Conservation (phyloP, 345 rosid genomes). For the Turnera subulata region DNA sequence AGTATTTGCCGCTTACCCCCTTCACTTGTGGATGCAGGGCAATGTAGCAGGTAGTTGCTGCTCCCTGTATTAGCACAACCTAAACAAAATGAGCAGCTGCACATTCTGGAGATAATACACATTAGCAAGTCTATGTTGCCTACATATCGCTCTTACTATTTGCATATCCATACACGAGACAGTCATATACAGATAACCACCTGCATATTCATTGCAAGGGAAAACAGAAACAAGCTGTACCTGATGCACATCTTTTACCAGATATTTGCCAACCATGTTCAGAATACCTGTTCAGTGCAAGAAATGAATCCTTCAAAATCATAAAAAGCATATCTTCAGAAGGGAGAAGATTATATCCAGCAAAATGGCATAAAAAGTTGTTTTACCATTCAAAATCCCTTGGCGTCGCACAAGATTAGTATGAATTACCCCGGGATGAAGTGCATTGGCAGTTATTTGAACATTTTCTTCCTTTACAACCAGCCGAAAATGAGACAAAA, state of each 20-base stretch:
- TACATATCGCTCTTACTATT: too few species aligned
- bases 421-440: conserved; percentile 66
- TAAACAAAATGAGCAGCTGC: too few species aligned
- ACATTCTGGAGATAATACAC: not conserved
- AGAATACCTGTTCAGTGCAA: conserved; percentile 31
- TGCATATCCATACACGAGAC: too few species aligned
- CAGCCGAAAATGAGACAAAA: not conserved
- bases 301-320: too few species aligned
- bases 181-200: too few species aligned
- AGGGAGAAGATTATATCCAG: conserved; percentile 10
- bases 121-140: not conserved
- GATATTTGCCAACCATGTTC: conserved; percentile 27
- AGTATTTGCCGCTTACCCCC: conserved; percentile 51
- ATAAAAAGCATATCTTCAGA: too few species aligned
- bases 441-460: conserved; percentile 53
- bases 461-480: conserved; percentile 49
- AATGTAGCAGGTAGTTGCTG: conserved; percentile 70
- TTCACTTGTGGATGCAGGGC: conserved; percentile 59
- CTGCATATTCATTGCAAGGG: too few species aligned
- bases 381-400: conserved; percentile 35
- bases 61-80: conserved; percentile 38
- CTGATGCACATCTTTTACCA: conserved; percentile 48
- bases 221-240: conserved; percentile 13
- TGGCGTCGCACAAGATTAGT: conserved; percentile 50
- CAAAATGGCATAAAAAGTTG: not conserved